phyloP scores from a whole-genome alignment of 768 basidiomycete species.

The Tylopilus rubrobrunneus region DNA sequence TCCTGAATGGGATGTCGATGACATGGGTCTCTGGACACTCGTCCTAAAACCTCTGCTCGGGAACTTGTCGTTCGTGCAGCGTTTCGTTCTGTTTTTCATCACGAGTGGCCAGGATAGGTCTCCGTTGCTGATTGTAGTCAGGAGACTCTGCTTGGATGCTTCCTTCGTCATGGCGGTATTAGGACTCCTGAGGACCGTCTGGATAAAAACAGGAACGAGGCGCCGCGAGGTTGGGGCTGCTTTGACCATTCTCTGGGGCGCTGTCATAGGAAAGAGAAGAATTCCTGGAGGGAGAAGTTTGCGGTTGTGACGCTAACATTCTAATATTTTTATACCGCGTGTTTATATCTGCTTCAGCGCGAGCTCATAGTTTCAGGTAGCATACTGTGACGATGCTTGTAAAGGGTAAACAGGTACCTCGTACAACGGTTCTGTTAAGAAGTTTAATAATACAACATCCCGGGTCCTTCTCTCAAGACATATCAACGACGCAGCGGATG shows the following conservation, averaged over 20 bases:
- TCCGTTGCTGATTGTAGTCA: conserved; percentile 62
- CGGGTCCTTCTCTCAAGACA: conserved; percentile 44
- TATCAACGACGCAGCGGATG: conserved; percentile 94
- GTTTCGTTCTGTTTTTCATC: conserved; percentile 55
- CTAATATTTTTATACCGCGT: conserved; percentile 11
- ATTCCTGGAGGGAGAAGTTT: conserved; percentile 41
- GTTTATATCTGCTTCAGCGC: background rate
- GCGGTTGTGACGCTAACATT: conserved; percentile 5
- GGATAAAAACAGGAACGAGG: conserved; percentile 67
- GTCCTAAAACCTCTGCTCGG: conserved; percentile 62
- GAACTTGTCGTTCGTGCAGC: conserved; percentile 44
- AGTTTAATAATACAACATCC: conserved; percentile 4
- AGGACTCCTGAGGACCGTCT: conserved; percentile 51
- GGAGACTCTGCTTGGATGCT: conserved; percentile 73
- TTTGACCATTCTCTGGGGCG: conserved; percentile 64
- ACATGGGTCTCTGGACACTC: conserved; percentile 80
- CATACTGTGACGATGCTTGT: background rate
- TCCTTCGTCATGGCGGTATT: conserved; percentile 69
- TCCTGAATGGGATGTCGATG: conserved; percentile 66
- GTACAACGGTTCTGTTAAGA: background rate
- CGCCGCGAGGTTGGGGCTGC: conserved; percentile 66
- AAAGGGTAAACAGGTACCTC: background rate
- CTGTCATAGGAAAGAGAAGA: conserved; percentile 58
- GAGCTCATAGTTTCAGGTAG: background rate
- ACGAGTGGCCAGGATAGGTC: conserved; percentile 52